Evolutionary conservation across 2,329 filamentous ascomycete genomes (phyloP).

Genomic region (Phialocephala subalpina): DNA sequence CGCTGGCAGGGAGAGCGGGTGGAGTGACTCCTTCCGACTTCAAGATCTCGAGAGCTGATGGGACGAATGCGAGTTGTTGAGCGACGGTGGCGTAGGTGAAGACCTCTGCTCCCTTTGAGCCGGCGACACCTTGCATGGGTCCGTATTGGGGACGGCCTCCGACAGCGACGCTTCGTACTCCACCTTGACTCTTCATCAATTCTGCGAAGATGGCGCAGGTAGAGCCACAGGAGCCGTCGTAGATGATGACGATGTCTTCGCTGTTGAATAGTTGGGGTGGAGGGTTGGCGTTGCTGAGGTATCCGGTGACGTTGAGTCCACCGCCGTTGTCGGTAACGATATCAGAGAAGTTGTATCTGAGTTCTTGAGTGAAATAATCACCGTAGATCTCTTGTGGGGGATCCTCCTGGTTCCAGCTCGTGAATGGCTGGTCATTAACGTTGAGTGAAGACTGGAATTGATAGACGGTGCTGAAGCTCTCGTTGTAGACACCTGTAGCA

Average conservation of each 20-base stretch:
- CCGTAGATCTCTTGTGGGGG: slow-evolving; percentile 27
- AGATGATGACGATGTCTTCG: slow-evolving; percentile 47
- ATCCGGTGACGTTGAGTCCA: slow-evolving; percentile 39
- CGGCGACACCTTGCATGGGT: slow-evolving; percentile 24
- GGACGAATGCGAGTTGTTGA: background rate
- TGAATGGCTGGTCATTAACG: slow-evolving; percentile 12
- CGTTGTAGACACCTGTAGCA: slow-evolving; percentile 1
- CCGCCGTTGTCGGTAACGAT: slow-evolving; percentile 17
- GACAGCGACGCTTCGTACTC: slow-evolving; percentile 1
- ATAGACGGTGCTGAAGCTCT: background rate
- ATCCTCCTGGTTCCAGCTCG: slow-evolving; percentile 13
- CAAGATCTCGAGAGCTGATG: background rate
- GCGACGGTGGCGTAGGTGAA: slow-evolving; percentile 10
- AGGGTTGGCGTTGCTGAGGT: slow-evolving; percentile 32
- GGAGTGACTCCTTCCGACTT: background rate
- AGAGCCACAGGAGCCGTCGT: slow-evolving; percentile 23
- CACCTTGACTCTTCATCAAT: slow-evolving; percentile 19
- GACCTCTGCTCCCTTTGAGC: slow-evolving; percentile 23
- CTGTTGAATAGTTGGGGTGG: slow-evolving; percentile 44
- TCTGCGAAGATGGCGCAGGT: slow-evolving; percentile 24
- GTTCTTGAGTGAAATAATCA: slow-evolving; percentile 24
- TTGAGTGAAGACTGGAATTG: slow-evolving; percentile 10
- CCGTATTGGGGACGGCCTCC: slow-evolving; percentile 22
- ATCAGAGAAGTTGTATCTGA: slow-evolving; percentile 16
- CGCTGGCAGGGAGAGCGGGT: background rate